Conservation (phyloP, 805 yeast genomes). For the Zygoascus tannicola region DNA sequence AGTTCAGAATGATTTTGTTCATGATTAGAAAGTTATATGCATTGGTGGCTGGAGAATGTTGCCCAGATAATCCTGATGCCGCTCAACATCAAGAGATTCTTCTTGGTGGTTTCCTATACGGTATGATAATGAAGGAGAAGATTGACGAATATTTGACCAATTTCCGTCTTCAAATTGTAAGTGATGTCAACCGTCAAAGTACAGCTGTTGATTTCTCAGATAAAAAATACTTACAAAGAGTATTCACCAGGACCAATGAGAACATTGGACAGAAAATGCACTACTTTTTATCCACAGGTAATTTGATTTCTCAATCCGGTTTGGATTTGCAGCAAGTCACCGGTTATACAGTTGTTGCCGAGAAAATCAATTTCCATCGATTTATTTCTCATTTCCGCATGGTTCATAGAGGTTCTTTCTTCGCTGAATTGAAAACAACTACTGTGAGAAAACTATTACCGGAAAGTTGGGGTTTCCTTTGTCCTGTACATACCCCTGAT, state of each 20-base stretch:
- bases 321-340: constrained; percentile 95
- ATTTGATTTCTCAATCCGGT: constrained; percentile 93
- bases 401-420: constrained; percentile 99
- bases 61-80: constrained; percentile 98
- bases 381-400: constrained; percentile 97
- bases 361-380: constrained; percentile 93
- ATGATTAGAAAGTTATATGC: constrained; percentile 95
- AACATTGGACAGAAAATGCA: constrained; percentile 92
- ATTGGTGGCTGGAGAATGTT: constrained; percentile 91
- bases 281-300: constrained; percentile 94
- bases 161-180: constrained; percentile 62
- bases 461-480: constrained; percentile 97
- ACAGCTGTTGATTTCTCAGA: constrained; percentile 73
- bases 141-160: constrained; percentile 82
- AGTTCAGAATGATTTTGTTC: constrained; percentile 77
- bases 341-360: constrained; percentile 98
- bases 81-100: constrained; percentile 97
- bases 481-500: constrained; percentile 99
- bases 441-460: constrained; percentile 94
- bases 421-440: constrained; percentile 94
- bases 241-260: constrained; percentile 72
- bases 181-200: constrained; percentile 67
- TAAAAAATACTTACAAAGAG: constrained; percentile 70
- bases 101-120: constrained; percentile 91
- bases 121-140: constrained; percentile 94